phyloP scores from a whole-genome alignment of 306 rosid species.

The Myrica gale region DNA sequence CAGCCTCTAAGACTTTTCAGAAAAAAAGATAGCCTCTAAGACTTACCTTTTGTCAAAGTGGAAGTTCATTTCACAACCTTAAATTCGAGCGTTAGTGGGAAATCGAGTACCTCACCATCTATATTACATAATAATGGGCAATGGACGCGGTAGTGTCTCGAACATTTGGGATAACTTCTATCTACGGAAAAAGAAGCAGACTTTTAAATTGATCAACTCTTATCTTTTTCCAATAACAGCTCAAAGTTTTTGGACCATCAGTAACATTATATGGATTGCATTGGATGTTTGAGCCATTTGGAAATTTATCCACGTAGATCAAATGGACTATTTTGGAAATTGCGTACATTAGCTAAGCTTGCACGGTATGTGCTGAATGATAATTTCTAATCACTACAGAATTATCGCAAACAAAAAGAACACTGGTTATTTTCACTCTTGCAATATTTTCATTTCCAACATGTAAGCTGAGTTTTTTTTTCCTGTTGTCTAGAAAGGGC shows the following conservation, averaged over 20 bases:
- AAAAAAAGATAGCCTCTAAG: background rate
- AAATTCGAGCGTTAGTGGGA: background rate
- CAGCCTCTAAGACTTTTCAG: background rate
- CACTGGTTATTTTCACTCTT: background rate
- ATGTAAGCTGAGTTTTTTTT: constrained; percentile 33
- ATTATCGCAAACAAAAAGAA: background rate
- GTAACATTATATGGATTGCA: too few species aligned
- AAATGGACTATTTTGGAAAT: background rate
- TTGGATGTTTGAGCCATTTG: too few species aligned
- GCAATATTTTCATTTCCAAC: background rate
- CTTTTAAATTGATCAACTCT: too few species aligned
- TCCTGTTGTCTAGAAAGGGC: constrained; percentile 72
- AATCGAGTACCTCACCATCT: background rate
- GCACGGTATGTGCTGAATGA: background rate
- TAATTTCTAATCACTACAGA: background rate
- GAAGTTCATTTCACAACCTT: background rate
- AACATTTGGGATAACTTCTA: background rate
- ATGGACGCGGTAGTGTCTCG: background rate
- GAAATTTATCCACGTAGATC: too few species aligned
- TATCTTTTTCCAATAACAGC: too few species aligned
- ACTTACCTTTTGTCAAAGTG: background rate
- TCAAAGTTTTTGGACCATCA: too few species aligned
- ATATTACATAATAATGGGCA: background rate
- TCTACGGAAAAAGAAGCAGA: background rate
- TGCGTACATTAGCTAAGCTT: background rate